Percentiles rank a stretch among this genome's conserved stretches.
phyloP scores from a whole-genome alignment of 2,329 filamentous ascomycete species.

The Pseudogymnoascus sp. region DNA sequence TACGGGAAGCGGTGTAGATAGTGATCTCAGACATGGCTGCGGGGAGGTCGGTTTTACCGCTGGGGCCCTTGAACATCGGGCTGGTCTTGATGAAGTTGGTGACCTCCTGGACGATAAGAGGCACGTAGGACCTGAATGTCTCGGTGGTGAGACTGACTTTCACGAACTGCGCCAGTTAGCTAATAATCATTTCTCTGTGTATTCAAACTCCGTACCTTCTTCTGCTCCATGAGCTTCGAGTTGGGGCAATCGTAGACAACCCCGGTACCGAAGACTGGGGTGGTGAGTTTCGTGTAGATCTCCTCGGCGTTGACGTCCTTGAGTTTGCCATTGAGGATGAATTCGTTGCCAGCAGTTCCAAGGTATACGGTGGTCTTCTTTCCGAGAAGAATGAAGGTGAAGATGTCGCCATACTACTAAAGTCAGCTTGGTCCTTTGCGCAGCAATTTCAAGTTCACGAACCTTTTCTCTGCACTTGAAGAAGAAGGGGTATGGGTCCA shows the following conservation, averaged over 20 bases:
- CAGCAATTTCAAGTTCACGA: conserved; percentile 18
- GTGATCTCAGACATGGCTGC: conserved; percentile 77
- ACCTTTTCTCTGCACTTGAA: conserved; percentile 62
- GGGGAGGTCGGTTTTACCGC: conserved; percentile 62
- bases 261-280: conserved; percentile 68
- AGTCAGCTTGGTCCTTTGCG: conserved; percentile 27
- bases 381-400: conserved; percentile 80
- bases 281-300: conserved; percentile 71
- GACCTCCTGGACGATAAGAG: conserved; percentile 68
- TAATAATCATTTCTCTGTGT: not conserved
- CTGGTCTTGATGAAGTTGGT: conserved; percentile 62
- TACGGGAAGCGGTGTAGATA: conserved; percentile 80
- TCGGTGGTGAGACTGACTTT: conserved; percentile 71
- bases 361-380: conserved; percentile 83
- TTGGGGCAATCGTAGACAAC: conserved; percentile 90
- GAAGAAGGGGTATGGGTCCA: conserved; percentile 88
- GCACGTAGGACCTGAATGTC: conserved; percentile 66
- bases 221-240: conserved; percentile 90
- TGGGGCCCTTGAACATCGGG: conserved; percentile 56
- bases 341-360: conserved; percentile 76
- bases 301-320: conserved; percentile 87
- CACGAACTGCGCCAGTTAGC: conserved; percentile 50
- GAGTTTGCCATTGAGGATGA: conserved; percentile 83
- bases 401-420: conserved; percentile 71
- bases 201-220: conserved; percentile 55